A percentile compares a stretch with the other conserved stretches of the same genome.
phyloP scores from a whole-genome alignment of 768 basidiomycete genomes.

The Rhizopogon rudus region DNA sequence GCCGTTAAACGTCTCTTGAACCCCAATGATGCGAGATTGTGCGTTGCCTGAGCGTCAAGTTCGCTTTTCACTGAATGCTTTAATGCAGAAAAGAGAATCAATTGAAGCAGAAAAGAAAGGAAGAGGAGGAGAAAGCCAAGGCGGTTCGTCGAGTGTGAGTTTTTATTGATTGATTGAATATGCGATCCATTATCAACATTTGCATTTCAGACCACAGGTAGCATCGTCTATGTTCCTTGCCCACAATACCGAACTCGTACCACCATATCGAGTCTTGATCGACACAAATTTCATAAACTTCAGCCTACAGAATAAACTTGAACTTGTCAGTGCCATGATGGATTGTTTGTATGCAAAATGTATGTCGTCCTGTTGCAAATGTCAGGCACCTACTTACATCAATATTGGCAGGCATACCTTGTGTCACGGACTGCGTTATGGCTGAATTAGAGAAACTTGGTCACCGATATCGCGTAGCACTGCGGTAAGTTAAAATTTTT shows the following conservation, averaged over 20 bases:
- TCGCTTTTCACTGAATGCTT: background rate
- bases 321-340: conserved; percentile 98
- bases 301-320: conserved; percentile 95
- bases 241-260: conserved; percentile 93
- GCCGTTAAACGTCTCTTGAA: conserved; percentile 90
- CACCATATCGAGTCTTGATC: conserved; percentile 94
- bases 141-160: conserved; percentile 76
- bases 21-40: conserved; percentile 92
- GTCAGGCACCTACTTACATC: conserved; percentile 2
- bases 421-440: conserved; percentile 99
- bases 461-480: conserved; percentile 88
- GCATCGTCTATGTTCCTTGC: conserved; percentile 92
- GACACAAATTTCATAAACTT: conserved; percentile 99
- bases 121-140: conserved; percentile 75
- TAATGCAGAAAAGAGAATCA: conserved; percentile 84
- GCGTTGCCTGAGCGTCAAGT: conserved; percentile 24
- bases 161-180: background rate
- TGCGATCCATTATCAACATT: background rate
- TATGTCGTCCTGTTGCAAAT: conserved; percentile 29
- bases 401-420: conserved; percentile 75
- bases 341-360: conserved; percentile 98
- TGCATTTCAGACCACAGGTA: conserved; percentile 58
- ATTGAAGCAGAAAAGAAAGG: conserved; percentile 81
- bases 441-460: conserved; percentile 98
- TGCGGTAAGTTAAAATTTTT: conserved; percentile 56